Evolutionary conservation across 257 asterid genomes (phyloP), one percentile per base, ranked within the genome.

Genomic region (Salvia hispanica): DNA sequence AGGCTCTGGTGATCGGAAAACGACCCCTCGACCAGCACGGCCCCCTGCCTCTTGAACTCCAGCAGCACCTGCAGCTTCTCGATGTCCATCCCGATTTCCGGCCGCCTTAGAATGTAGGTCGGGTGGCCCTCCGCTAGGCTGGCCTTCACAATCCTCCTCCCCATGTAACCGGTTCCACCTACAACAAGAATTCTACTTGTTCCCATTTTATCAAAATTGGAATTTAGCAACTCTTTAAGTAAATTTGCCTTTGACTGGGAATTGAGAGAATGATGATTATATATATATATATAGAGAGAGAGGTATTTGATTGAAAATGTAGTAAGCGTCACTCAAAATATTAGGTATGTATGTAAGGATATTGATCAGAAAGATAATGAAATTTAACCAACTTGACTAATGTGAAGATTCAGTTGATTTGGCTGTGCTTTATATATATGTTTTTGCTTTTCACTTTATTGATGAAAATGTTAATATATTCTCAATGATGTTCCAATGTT

Each of bases 91-190:
- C 95, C 93, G 2, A 83, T 89, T 65, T 91, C 94, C 71, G 69
- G 69, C 4, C 97, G 75, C 63, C 75, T 85, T 37, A 91, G 91
- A 55, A 91, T 48, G 81, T 78, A 85, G 3, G 97, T 91, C 0
- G 63, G 78, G 78, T 91, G 95, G 53, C 95, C 95, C 70, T 74
- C 83, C 33, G 84, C 91, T 72, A 91, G 77, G 55, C 97, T 83
- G 3, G 95, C 96, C 81, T 61, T 79, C 14, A 91, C 96, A 0
- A 85, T 79, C 66, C 87, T 83, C 78, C 67, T 86, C 0, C 97
- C 97, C 2, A 86, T 54, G 77, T 85, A 91, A 0, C 97, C 96
- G 0, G 96, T 91, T 13, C 94, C 96, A 28, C 97, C 97, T 2
- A 91, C 95, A 2, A 91, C 81, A 13, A 91, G 93, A 72, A 91